Conservation (phyloP, 345 rosid genomes). For the Populus simonii region DNA sequence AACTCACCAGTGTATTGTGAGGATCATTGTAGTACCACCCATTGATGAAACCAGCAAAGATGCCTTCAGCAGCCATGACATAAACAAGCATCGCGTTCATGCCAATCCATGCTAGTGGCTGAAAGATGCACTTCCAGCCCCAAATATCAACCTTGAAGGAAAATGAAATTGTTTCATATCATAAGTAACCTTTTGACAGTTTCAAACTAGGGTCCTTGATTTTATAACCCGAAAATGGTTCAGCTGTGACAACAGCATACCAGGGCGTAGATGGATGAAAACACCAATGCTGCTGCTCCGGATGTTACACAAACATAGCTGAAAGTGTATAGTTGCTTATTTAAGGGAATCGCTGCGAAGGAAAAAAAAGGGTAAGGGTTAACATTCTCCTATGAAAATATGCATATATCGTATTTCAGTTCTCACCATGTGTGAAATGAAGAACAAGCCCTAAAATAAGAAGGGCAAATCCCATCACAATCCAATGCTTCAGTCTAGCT, state of each 20-base stretch:
- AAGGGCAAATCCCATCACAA: slow-evolving; percentile 49
- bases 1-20: slow-evolving; percentile 57
- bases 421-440: slow-evolving; percentile 69
- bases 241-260: slow-evolving; percentile 32
- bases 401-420: background rate
- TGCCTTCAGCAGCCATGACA: slow-evolving; percentile 93
- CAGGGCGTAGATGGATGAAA: slow-evolving; percentile 61
- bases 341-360: slow-evolving; percentile 69
- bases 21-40: slow-evolving; percentile 86
- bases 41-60: slow-evolving; percentile 77
- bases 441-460: slow-evolving; percentile 58
- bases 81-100: slow-evolving; percentile 94
- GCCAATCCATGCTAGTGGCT: slow-evolving; percentile 84
- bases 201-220: background rate
- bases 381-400: slow-evolving; percentile 1
- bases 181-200: background rate
- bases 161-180: background rate
- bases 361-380: background rate
- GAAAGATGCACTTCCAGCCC: slow-evolving; percentile 43
- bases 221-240: background rate
- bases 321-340: slow-evolving; percentile 74
- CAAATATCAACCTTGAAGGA: slow-evolving; percentile 59
- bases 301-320: slow-evolving; percentile 85
- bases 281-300: slow-evolving; percentile 75
- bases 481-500: slow-evolving; percentile 75